Evolutionary conservation across 306 rosid species (phyloP).

Genomic region (Hippophae tibetana): DNA sequence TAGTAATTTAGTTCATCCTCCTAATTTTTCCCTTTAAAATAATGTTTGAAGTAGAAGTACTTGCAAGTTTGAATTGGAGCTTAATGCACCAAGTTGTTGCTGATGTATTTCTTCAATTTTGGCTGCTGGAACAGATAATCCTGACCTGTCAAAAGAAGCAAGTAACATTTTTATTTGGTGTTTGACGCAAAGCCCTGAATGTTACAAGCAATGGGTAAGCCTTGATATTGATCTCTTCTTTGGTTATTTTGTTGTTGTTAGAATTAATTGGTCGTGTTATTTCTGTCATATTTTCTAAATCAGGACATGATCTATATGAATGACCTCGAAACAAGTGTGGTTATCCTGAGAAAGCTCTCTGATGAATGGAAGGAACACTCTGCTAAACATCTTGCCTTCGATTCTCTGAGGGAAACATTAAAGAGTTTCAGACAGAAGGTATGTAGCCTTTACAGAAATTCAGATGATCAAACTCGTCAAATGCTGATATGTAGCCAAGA

Average conservation of each 20-base stretch:
- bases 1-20: neutral
- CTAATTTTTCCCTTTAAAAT: neutral
- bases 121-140: slow-evolving; percentile 29
- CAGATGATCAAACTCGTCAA: too few species aligned
- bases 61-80: neutral
- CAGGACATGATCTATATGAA: slow-evolving; percentile 60
- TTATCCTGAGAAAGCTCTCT: slow-evolving; percentile 51
- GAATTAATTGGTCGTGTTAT: neutral
- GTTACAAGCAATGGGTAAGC: slow-evolving; percentile 84
- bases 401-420: slow-evolving; percentile 61
- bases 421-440: slow-evolving; percentile 65
- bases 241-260: neutral
- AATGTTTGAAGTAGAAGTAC: neutral
- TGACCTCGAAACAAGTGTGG: slow-evolving; percentile 54
- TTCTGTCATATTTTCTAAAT: slow-evolving; percentile 15
- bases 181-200: slow-evolving; percentile 47
- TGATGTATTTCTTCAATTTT: too few species aligned
- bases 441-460: slow-evolving; percentile 1
- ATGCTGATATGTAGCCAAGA: neutral
- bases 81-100: slow-evolving; percentile 13
- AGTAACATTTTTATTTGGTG: slow-evolving; percentile 58
- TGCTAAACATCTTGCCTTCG: slow-evolving; percentile 43
- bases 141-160: slow-evolving; percentile 62
- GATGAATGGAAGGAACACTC: slow-evolving; percentile 58
- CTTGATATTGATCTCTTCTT: slow-evolving; percentile 1